Evolutionary conservation across 352 stramenopile genomes (phyloP).

Genomic region (Pythium scleroteichum): DNA sequence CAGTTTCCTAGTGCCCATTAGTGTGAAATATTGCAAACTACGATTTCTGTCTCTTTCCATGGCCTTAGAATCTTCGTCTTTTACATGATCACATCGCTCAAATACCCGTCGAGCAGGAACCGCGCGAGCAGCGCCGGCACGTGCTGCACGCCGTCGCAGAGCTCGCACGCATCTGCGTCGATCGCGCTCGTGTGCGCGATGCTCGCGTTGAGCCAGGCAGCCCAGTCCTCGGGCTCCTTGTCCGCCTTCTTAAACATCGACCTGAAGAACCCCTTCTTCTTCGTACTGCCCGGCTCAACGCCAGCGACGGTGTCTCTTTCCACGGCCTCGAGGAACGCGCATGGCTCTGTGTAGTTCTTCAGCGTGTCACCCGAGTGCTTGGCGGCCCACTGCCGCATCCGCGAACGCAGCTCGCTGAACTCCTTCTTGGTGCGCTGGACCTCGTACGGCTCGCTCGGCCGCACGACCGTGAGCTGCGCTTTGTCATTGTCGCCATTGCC

Average conservation of each 20-base stretch:
- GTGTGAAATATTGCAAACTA: too few relatives aligned
- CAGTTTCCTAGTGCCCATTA: too few relatives aligned
- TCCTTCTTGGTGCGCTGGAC: conserved; percentile 19
- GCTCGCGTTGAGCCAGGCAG: conserved; percentile 11
- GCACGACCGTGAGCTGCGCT: conserved; percentile 1
- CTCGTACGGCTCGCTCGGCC: conserved; percentile 10
- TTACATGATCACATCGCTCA: conserved; percentile 19
- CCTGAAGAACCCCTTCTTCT: not conserved
- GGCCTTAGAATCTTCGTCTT: too few relatives aligned
- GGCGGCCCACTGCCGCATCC: conserved; percentile 7
- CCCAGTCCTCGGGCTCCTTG: conserved; percentile 8
- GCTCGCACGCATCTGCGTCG: not conserved
- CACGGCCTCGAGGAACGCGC: conserved; percentile 10
- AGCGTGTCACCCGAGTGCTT: not conserved
- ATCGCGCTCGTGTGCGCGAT: conserved; percentile 1
- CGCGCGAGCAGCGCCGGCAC: conserved; percentile 9
- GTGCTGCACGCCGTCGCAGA: conserved; percentile 11
- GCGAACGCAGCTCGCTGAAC: conserved; percentile 2
- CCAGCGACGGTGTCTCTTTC: not conserved
- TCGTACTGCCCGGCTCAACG: not conserved
- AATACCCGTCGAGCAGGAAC: conserved; percentile 15
- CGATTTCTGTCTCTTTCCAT: too few relatives aligned
- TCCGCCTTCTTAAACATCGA: conserved; percentile 5
- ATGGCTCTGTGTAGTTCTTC: not conserved
- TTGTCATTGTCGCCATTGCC: not conserved